phyloP scores from a whole-genome alignment of 305 asterid genomes.

The Fraxinus latifolia region DNA sequence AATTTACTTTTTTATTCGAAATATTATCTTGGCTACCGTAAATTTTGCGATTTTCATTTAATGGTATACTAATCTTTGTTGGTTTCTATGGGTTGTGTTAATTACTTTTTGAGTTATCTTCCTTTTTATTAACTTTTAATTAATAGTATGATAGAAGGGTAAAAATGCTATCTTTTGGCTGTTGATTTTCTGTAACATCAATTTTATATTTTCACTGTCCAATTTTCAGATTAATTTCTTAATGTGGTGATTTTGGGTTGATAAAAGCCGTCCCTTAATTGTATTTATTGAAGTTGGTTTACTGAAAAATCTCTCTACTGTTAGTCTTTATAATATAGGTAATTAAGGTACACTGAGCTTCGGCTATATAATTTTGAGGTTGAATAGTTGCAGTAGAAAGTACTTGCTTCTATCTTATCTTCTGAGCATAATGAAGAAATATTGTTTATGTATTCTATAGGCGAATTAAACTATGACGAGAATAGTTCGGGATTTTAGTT shows the following conservation, averaged over 20 bases:
- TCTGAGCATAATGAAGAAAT: conserved; percentile 9
- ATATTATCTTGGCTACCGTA: conserved; percentile 24
- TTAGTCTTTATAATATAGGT: not conserved
- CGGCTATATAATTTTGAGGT: not conserved
- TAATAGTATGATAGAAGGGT: not conserved
- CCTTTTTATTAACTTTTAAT: conserved; percentile 11
- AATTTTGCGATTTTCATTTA: not conserved
- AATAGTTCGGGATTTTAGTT: conserved; percentile 63
- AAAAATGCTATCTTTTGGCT: not conserved
- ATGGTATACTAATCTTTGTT: conserved; percentile 10
- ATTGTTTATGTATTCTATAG: conserved; percentile 24
- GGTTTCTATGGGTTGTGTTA: conserved; percentile 14
- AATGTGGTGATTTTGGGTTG: conserved; percentile 25
- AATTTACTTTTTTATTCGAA: conserved; percentile 9
- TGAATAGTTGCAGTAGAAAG: not conserved
- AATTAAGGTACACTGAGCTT: not conserved
- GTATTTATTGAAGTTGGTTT: not conserved
- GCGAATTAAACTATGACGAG: conserved; percentile 56
- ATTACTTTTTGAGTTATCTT: conserved; percentile 10
- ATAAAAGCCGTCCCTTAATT: not conserved
- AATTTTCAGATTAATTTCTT: conserved; percentile 17
- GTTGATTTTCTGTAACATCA: conserved; percentile 10
- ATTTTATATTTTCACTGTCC: conserved; percentile 16
- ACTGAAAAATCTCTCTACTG: not conserved
- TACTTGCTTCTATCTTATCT: conserved; percentile 1